Conservation (phyloP, 805 yeast genomes). For the Groenewaldozyma salmanticensis region DNA sequence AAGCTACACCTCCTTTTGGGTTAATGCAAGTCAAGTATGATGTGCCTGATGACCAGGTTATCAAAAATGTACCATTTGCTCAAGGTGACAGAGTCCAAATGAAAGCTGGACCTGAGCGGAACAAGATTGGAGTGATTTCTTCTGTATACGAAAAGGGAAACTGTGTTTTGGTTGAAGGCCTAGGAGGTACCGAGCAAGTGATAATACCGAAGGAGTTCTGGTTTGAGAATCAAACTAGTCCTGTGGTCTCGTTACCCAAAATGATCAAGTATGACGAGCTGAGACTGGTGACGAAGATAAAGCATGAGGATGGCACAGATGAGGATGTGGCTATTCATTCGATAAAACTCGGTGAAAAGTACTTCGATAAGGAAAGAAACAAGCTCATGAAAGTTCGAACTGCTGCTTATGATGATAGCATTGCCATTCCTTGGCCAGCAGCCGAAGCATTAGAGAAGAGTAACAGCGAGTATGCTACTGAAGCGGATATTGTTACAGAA, state of each 20-base stretch:
- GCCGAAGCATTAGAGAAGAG: conserved; percentile 43
- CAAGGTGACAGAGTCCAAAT: conserved; percentile 75
- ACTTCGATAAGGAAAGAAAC: conserved; percentile 67
- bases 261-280: conserved; percentile 51
- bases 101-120: conserved; percentile 58
- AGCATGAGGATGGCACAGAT: conserved; percentile 49
- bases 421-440: conserved; percentile 90
- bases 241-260: conserved; percentile 60
- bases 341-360: conserved; percentile 53
- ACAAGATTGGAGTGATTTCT: conserved; percentile 61
- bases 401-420: conserved; percentile 56
- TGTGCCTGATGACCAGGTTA: conserved; percentile 31
- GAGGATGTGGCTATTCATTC: conserved; percentile 74
- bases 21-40: conserved; percentile 14
- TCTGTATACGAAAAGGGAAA: conserved; percentile 53
- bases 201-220: conserved; percentile 67
- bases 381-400: conserved; percentile 68
- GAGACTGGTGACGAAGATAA: conserved; percentile 69
- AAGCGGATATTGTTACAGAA: conserved; percentile 43
- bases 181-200: conserved; percentile 52
- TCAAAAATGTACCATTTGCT: conserved; percentile 34
- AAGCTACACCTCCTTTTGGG: conserved; percentile 17
- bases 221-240: conserved; percentile 62
- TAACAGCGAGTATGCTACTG: conserved; percentile 14
- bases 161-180: conserved; percentile 53